phyloP scores from a whole-genome alignment of 2,329 filamentous ascomycete genomes.

The Pseudocercospora pini-densiflorae region DNA sequence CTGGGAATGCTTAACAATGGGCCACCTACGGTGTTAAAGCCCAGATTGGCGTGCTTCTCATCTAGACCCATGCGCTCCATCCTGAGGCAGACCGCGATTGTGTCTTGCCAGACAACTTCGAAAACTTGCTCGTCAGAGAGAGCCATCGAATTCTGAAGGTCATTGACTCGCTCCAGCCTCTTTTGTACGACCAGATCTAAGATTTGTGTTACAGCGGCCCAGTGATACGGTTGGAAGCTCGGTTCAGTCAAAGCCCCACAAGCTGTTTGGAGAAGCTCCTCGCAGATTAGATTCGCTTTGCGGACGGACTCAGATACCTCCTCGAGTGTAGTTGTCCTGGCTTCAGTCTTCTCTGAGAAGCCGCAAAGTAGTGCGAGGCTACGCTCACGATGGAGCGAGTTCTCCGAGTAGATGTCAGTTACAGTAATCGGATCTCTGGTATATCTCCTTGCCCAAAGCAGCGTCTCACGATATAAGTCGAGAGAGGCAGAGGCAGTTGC shows the following conservation, averaged over 20 bases:
- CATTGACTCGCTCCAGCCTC: slow-evolving; percentile 21
- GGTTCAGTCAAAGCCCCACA: slow-evolving; percentile 40
- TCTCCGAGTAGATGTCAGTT: slow-evolving; percentile 32
- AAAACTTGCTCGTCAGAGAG: slow-evolving; percentile 28
- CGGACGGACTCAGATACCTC: slow-evolving; percentile 30
- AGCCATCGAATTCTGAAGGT: slow-evolving; percentile 23
- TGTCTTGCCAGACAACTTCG: slow-evolving; percentile 36
- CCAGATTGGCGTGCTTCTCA: slow-evolving; percentile 24
- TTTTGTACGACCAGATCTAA: slow-evolving; percentile 23
- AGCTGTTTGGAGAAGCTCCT: slow-evolving; percentile 38
- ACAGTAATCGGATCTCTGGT: slow-evolving; percentile 43
- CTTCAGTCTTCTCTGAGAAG: not conserved
- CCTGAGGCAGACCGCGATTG: slow-evolving; percentile 26
- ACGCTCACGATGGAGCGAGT: slow-evolving; percentile 30
- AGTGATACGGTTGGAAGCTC: slow-evolving; percentile 34
- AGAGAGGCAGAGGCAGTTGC: slow-evolving; percentile 42
- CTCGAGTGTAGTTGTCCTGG: slow-evolving; percentile 28
- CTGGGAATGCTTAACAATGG: slow-evolving; percentile 3
- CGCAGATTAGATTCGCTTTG: slow-evolving; percentile 38
- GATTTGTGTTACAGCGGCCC: slow-evolving; percentile 17
- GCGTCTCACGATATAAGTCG: slow-evolving; percentile 36
- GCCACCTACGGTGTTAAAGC: slow-evolving; percentile 18
- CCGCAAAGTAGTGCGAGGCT: slow-evolving; percentile 29
- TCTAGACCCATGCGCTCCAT: slow-evolving; percentile 30
- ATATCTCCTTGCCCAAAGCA: slow-evolving; percentile 44